These are phyloP conservation scores for Knoxia roxburghii DNA, from an alignment of 257 asterid genomes.

Conservation along the genomic window DNA sequence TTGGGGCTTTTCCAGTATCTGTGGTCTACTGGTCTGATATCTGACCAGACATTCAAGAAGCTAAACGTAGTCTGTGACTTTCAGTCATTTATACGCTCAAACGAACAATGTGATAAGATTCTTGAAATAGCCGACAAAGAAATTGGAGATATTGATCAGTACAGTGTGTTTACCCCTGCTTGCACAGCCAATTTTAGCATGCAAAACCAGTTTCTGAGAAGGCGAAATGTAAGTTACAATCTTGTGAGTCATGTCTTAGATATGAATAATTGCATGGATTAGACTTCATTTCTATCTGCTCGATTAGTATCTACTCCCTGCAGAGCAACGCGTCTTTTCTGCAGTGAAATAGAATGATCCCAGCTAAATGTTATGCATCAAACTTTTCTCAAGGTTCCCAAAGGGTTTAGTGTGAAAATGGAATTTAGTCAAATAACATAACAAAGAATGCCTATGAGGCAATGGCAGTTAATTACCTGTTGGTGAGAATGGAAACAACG, in stretches of 20 bases:
- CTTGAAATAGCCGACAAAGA: constrained; percentile 56
- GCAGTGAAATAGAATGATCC: not conserved
- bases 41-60: constrained; percentile 85
- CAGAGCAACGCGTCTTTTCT: not conserved
- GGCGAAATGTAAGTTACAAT: constrained; percentile 42
- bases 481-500: not conserved
- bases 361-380: not conserved
- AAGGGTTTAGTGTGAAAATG: not conserved
- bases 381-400: not conserved
- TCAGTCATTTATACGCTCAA: constrained; percentile 44
- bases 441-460: not conserved
- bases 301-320: not conserved
- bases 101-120: constrained; percentile 46
- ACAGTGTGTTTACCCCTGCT: constrained; percentile 88
- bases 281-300: not conserved
- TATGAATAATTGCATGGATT: not conserved
- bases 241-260: not conserved
- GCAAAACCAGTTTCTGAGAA: constrained; percentile 36
- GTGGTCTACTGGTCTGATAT: constrained; percentile 93
- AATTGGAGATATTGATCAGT: constrained; percentile 75
- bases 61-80: constrained; percentile 52
- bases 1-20: constrained; percentile 71
- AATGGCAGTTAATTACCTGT: not conserved
- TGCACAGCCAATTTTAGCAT: constrained; percentile 56
- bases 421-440: not conserved